Percentiles rank a stretch among this genome's conserved stretches.
phyloP scores from a whole-genome alignment of 805 yeast genomes.

The Starmerella apicola region DNA sequence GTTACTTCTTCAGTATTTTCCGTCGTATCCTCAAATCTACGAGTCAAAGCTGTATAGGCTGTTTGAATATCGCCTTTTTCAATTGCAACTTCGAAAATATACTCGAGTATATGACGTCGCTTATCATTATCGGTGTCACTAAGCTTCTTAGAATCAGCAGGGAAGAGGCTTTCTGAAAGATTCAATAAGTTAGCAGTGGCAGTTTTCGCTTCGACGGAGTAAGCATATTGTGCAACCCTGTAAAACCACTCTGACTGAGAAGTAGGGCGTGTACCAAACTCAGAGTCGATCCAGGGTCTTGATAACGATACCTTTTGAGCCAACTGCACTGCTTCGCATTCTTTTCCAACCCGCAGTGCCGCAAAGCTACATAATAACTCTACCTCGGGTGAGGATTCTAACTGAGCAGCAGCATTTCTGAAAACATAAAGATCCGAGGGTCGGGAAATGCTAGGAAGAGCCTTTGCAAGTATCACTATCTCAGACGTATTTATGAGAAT shows the following conservation, averaged over 20 bases:
- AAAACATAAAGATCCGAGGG: not conserved
- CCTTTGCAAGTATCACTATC: not conserved
- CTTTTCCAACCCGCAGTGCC: slow-evolving; percentile 5
- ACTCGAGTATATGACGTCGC: not conserved
- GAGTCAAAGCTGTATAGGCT: slow-evolving; percentile 28
- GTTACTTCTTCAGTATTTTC: not conserved
- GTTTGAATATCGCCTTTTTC: slow-evolving; percentile 25
- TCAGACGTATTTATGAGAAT: not conserved
- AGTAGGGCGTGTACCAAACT: slow-evolving; percentile 5
- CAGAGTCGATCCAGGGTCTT: slow-evolving; percentile 10
- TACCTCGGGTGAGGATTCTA: slow-evolving; percentile 2
- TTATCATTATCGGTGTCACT: not conserved
- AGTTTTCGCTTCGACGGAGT: slow-evolving; percentile 1
- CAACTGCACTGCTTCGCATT: slow-evolving; percentile 2
- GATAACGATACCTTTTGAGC: slow-evolving; percentile 7
- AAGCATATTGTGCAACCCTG: slow-evolving; percentile 9
- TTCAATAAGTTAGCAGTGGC: slow-evolving; percentile 9
- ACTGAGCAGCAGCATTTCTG: not conserved
- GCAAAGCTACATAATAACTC: slow-evolving; percentile 7
- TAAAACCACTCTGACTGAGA: slow-evolving; percentile 11
- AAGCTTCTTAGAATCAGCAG: not conserved
- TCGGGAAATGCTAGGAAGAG: slow-evolving; percentile 3
- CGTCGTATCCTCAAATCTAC: slow-evolving; percentile 1
- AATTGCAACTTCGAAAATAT: slow-evolving; percentile 22
- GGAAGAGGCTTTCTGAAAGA: slow-evolving; percentile 2